Base-by-base conservation (phyloP, 352 stramenopile genomes). In the Blastocystis sp. region DNA sequence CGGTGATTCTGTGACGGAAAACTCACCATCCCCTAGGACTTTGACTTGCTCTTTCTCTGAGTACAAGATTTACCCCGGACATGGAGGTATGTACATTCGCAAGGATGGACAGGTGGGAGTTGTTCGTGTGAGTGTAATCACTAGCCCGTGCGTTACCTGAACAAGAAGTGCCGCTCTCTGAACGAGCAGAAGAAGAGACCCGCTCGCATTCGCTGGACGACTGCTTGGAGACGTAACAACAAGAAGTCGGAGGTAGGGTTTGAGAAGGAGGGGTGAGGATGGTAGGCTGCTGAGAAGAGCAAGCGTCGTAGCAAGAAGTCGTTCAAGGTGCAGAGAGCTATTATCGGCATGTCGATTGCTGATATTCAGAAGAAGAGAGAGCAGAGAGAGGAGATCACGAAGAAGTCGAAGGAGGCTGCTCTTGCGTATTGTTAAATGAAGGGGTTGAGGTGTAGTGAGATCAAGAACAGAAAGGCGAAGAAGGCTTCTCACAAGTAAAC, bases 151-250 rank as follows among this genome's bases (percentile, higher is more conserved):
- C 94, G 92, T 87, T 94, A 98, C 89, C 90, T 97, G 77, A 97
- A 93, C 87, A 90, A 92, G 86, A 99, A 99, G 94, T 95, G 93
- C 89, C 96, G 97, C 91, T 97, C 92, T 87, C 91, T 99, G 64
- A 97, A 97, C 88, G 88, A 97, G 88, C 96, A 99, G 91, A 92
- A 95, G 88, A 99, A 99, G 92, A 99, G 98, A 92, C 93, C 96
- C 51, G 96, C 95, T 71, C 98, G 98, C 91, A 96, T 99, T 86
- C 93, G 97, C 84, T 99, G 96, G 96, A 99, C 96, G 81, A 91
- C 93, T 84, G 87, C 85, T 40, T 89, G 87, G 87, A 84, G 87
- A 73, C 81, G 87, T 40, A 87, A 88, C 24, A 89, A 89, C 87
- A 89, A 89, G 87, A 89, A 89, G 87, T 44, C 63, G 21, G 69